A percentile compares a stretch with the other conserved stretches of the same genome.
phyloP scores from a whole-genome alignment of 805 yeast genomes.

The Wickerhamomyces xylosicus region DNA sequence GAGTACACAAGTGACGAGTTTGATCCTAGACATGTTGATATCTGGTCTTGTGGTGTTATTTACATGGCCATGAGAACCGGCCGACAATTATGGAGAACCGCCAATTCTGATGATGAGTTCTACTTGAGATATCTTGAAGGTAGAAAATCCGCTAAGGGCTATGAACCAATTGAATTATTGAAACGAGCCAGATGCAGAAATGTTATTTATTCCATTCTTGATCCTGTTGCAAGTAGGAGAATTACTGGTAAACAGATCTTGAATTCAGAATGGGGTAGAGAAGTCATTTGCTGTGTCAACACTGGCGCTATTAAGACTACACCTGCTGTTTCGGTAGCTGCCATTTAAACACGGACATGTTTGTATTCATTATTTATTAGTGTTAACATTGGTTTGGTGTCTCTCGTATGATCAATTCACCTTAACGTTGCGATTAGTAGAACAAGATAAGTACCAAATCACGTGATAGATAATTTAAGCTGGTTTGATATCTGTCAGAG shows the following conservation, averaged over 20 bases:
- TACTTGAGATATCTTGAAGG: conserved; percentile 65
- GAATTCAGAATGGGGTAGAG: conserved; percentile 94
- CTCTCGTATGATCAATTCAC: no score
- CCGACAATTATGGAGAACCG: conserved; percentile 83
- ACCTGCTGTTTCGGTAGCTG: background rate
- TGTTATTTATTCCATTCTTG: conserved; percentile 86
- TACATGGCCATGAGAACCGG: conserved; percentile 95
- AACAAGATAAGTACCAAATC: no score
- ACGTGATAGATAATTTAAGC: no score
- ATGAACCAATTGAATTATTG: conserved; percentile 80
- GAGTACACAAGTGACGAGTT: conserved; percentile 55
- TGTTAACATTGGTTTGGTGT: no score
- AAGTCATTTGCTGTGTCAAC: conserved; percentile 34
- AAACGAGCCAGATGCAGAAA: conserved; percentile 86
- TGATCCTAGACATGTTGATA: conserved; percentile 76
- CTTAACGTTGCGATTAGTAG: no score
- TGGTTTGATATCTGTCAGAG: no score
- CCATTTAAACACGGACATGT: no score
- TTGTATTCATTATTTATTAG: no score
- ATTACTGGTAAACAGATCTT: conserved; percentile 82
- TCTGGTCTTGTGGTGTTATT: conserved; percentile 91
- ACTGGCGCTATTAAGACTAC: background rate
- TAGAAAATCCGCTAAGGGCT: conserved; percentile 76
- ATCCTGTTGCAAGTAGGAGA: conserved; percentile 82
- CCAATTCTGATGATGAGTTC: conserved; percentile 73